Evolutionary conservation across 2,329 filamentous ascomycete species (phyloP).

Genomic region (Fusarium virguliforme): DNA sequence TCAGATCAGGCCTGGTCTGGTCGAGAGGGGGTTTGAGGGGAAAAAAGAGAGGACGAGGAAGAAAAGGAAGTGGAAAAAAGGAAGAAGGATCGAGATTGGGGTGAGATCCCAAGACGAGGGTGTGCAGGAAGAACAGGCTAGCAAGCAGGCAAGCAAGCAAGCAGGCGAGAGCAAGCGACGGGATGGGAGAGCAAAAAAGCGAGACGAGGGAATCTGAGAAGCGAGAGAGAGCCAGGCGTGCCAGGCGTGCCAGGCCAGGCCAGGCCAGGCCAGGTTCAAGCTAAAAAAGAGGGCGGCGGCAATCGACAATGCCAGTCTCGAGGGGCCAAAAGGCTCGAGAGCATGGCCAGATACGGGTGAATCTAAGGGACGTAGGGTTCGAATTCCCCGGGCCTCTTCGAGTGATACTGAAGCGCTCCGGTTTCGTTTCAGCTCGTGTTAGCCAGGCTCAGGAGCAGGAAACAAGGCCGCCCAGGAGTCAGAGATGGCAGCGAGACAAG

Average conservation of each 20-base stretch:
- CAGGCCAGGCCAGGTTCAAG: conserved; percentile 33
- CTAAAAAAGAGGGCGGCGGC: conserved; percentile 48
- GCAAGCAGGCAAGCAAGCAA: background rate
- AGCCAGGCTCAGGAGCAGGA: conserved; percentile 15
- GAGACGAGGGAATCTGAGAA: conserved; percentile 24
- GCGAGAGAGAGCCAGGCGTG: conserved; percentile 38
- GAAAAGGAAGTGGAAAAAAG: conserved; percentile 32
- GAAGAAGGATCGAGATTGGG: conserved; percentile 45
- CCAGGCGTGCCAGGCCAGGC: too few relatives aligned
- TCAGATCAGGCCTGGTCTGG: conserved; percentile 48
- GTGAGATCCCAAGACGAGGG: conserved; percentile 47
- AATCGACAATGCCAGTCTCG: conserved; percentile 40
- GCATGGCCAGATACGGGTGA: conserved; percentile 36
- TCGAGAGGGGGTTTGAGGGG: conserved; percentile 33
- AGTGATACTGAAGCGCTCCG: conserved; percentile 42
- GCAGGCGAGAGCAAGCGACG: conserved; percentile 12
- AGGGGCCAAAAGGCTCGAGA: conserved; percentile 33
- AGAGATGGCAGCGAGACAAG: conserved; percentile 8
- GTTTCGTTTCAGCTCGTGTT: conserved; percentile 38
- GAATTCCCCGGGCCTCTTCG: conserved; percentile 15
- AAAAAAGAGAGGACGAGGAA: conserved; percentile 22
- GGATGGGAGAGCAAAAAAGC: conserved; percentile 10
- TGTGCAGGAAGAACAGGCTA: conserved; percentile 33
- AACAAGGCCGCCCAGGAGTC: background rate
- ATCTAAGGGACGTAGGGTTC: background rate